Percentiles rank a stretch among this genome's conserved stretches.
Evolutionary conservation across 2,329 filamentous ascomycete species (phyloP).

Genomic region (Cercospora sesami): DNA sequence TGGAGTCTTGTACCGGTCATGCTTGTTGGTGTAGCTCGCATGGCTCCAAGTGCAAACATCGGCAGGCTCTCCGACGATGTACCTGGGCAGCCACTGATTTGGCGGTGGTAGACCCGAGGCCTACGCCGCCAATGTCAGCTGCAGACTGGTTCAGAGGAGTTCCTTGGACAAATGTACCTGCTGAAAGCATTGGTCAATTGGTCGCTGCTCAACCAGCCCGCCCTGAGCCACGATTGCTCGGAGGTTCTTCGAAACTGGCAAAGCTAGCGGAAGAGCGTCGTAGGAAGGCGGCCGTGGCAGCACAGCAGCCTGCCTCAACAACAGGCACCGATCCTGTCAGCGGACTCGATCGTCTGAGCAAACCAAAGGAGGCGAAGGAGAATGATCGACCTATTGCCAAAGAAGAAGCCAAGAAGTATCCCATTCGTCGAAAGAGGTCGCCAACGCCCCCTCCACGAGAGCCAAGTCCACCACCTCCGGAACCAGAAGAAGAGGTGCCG

Average conservation of each 20-base stretch:
- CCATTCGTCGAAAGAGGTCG: slow-evolving; percentile 34
- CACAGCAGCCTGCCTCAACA: slow-evolving; percentile 14
- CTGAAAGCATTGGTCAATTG: slow-evolving; percentile 61
- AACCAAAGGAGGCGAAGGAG: slow-evolving; percentile 32
- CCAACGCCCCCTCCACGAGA: slow-evolving; percentile 34
- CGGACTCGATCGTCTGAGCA: slow-evolving; percentile 47
- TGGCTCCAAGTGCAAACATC: neutral
- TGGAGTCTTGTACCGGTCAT: slow-evolving; percentile 4
- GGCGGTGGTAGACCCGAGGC: slow-evolving; percentile 15
- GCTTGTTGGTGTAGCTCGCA: neutral
- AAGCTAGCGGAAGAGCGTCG: slow-evolving; percentile 83
- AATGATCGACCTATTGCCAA: slow-evolving; percentile 45
- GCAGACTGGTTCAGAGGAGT: slow-evolving; percentile 75
- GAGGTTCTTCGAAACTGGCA: slow-evolving; percentile 87
- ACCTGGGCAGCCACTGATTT: slow-evolving; percentile 17
- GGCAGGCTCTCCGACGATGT: neutral
- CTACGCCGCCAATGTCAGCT: slow-evolving; percentile 42
- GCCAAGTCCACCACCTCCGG: slow-evolving; percentile 33
- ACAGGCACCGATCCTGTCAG: slow-evolving; percentile 38
- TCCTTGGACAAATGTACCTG: slow-evolving; percentile 77
- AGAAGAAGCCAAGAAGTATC: slow-evolving; percentile 65
- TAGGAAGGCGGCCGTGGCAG: slow-evolving; percentile 63
- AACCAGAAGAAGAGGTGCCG: slow-evolving; percentile 31
- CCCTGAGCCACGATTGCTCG: slow-evolving; percentile 64
- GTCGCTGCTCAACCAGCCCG: slow-evolving; percentile 59